Conservation (phyloP, 768 basidiomycete species). For the Calocera viscosa region DNA sequence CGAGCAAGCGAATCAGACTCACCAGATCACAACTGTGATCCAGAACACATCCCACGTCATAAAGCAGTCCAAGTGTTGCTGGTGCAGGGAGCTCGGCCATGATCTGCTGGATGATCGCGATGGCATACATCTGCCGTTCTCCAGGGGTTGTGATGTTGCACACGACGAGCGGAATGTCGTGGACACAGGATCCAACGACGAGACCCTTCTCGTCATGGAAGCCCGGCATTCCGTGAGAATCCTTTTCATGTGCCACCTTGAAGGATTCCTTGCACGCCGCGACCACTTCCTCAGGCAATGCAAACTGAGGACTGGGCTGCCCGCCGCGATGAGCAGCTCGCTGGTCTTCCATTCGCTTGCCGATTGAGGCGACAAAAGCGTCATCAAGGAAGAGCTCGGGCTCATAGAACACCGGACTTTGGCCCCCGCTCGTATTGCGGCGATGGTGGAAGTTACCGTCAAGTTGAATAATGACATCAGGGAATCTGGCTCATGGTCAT, state of each 20-base stretch:
- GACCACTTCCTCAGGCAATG: conserved; percentile 8
- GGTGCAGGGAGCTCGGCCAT: conserved; percentile 14
- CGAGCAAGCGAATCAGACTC: neutral
- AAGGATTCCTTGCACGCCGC: conserved; percentile 14
- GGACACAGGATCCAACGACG: conserved; percentile 11
- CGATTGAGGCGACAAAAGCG: neutral
- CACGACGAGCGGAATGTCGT: conserved; percentile 10
- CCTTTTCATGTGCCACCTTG: conserved; percentile 12
- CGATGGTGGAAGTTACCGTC: conserved; percentile 11
- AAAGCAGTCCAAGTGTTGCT: conserved; percentile 26
- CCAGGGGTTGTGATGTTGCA: conserved; percentile 13
- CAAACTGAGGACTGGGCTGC: neutral
- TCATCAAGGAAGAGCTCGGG: neutral
- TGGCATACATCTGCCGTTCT: conserved; percentile 12
- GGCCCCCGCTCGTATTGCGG: neutral
- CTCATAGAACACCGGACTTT: neutral
- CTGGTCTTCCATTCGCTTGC: neutral
- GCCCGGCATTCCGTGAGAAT: conserved; percentile 5
- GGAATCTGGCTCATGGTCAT: conserved; percentile 8
- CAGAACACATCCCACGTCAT: conserved; percentile 31
- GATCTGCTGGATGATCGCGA: conserved; percentile 8
- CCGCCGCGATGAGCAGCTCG: neutral
- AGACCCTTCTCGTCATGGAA: conserved; percentile 13
- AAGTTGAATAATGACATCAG: neutral
- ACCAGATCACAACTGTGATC: conserved; percentile 17